Evolutionary conservation across 202 grass and related monocot species (phyloP).

Genomic region (Carex sylvatica): DNA sequence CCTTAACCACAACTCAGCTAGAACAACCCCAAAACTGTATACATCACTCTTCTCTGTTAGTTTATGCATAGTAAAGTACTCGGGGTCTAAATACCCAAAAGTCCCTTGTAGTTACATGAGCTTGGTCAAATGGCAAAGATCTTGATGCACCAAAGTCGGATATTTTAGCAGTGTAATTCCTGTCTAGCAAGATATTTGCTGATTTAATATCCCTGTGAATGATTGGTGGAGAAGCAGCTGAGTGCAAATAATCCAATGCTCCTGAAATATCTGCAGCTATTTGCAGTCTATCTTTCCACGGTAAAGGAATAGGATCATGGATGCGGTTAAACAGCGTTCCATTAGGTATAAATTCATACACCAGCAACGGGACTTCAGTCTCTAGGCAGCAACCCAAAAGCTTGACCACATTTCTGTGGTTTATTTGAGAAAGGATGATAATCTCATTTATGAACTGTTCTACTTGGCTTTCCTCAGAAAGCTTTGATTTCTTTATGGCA

Average conservation of each 20-base stretch:
- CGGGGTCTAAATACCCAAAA: conserved; percentile 59
- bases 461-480: conserved; percentile 58
- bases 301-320: conserved; percentile 31
- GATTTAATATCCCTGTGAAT: conserved; percentile 64
- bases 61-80: conserved; percentile 44
- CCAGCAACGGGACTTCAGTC: conserved; percentile 50
- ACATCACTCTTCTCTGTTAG: conserved; percentile 55
- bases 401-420: conserved; percentile 65
- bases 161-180: conserved; percentile 52
- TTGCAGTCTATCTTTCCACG: conserved; percentile 52
- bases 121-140: conserved; percentile 47
- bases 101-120: conserved; percentile 66
- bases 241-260: conserved; percentile 56
- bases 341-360: conserved; percentile 74
- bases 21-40: conserved; percentile 60
- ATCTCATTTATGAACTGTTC: conserved; percentile 79
- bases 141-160: conserved; percentile 60
- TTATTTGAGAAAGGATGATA: conserved; percentile 44
- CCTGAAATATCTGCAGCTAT: conserved; percentile 60
- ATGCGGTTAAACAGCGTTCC: conserved; percentile 55
- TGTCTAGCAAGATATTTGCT: conserved; percentile 53
- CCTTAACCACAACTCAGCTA: conserved; percentile 50
- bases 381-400: conserved; percentile 60
- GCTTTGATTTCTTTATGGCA: conserved; percentile 66
- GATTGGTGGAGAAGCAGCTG: conserved; percentile 41